Percentiles rank a stretch among this genome's conserved stretches.
Conservation (phyloP, 2,329 filamentous ascomycete genomes). For the Monosporascus sp. region DNA sequence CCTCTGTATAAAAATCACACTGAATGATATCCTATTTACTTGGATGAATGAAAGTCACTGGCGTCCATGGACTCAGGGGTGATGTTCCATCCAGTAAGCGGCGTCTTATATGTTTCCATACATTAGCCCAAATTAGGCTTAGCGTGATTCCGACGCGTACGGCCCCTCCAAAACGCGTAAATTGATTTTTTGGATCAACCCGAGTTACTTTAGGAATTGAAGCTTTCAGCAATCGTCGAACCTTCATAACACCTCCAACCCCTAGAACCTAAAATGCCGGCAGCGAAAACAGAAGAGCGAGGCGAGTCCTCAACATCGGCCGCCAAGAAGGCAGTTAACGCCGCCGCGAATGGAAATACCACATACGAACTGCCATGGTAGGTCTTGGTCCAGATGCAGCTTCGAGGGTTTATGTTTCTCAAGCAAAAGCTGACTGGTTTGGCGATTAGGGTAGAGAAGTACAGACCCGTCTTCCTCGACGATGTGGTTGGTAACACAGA, state of each 20-base stretch:
- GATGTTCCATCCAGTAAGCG: too few relatives aligned
- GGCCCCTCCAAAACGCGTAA: conserved; percentile 21
- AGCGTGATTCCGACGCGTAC: conserved; percentile 16
- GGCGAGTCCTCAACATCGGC: conserved; percentile 59
- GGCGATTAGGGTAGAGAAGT: conserved; percentile 84
- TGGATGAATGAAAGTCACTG: too few relatives aligned
- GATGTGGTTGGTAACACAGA: conserved; percentile 98
- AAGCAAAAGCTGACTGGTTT: neutral
- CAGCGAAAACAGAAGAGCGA: conserved; percentile 42
- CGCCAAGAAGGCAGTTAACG: conserved; percentile 49
- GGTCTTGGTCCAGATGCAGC: conserved; percentile 7
- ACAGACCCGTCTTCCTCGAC: conserved; percentile 88
- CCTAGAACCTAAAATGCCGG: conserved; percentile 34
- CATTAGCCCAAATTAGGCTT: neutral
- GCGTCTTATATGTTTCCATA: too few relatives aligned
- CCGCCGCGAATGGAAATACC: conserved; percentile 42
- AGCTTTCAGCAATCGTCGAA: conserved; percentile 1
- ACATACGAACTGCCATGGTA: conserved; percentile 79
- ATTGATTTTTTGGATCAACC: conserved; percentile 16
- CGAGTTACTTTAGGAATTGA: neutral
- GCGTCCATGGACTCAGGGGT: too few relatives aligned
- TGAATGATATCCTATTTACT: too few relatives aligned
- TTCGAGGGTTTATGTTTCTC: neutral
- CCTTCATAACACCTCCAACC: neutral
- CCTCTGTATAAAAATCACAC: too few relatives aligned